phyloP scores from a whole-genome alignment of 1,284 basidiomycete species.

The Microbotryum lychnidis-dioicae region DNA sequence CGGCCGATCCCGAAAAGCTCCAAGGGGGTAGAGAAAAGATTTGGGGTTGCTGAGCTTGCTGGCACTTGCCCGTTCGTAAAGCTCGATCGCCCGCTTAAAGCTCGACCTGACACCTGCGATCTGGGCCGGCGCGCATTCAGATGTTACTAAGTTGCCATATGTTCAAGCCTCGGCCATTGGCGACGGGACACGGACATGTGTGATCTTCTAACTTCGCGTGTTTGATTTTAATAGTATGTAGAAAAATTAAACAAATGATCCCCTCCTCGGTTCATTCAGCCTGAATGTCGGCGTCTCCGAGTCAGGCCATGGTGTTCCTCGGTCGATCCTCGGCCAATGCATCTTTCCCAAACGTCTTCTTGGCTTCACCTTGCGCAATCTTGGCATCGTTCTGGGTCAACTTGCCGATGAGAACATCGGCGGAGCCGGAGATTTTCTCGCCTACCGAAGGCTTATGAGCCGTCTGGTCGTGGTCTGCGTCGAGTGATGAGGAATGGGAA shows the following conservation, averaged over 20 bases:
- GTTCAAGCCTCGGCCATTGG: too few relatives aligned
- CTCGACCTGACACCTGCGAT: too few relatives aligned
- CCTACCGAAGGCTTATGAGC: conserved; percentile 15
- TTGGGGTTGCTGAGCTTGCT: too few relatives aligned
- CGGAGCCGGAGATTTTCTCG: conserved; percentile 13
- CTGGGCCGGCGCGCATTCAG: too few relatives aligned
- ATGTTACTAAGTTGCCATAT: too few relatives aligned
- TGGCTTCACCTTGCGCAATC: conserved; percentile 13
- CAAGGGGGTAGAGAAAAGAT: too few relatives aligned
- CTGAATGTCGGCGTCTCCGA: background rate
- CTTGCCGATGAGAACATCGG: conserved; percentile 20
- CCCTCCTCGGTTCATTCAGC: background rate
- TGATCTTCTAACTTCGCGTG: background rate
- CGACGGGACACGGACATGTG: background rate
- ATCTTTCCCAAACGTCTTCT: conserved; percentile 18
- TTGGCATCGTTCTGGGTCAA: conserved; percentile 16
- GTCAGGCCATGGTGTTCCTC: background rate
- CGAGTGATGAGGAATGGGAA: too few relatives aligned
- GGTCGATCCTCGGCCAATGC: conserved; percentile 6
- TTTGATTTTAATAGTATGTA: too few relatives aligned
- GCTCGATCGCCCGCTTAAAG: too few relatives aligned
- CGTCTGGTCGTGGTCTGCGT: conserved; percentile 2
- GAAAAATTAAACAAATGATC: background rate
- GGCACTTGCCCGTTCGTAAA: too few relatives aligned
- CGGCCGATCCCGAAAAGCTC: too few relatives aligned